Percentiles rank a stretch among this genome's conserved stretches.
phyloP scores from a whole-genome alignment of 495 filamentous ascomycete species.

The Penicillium odoratum region DNA sequence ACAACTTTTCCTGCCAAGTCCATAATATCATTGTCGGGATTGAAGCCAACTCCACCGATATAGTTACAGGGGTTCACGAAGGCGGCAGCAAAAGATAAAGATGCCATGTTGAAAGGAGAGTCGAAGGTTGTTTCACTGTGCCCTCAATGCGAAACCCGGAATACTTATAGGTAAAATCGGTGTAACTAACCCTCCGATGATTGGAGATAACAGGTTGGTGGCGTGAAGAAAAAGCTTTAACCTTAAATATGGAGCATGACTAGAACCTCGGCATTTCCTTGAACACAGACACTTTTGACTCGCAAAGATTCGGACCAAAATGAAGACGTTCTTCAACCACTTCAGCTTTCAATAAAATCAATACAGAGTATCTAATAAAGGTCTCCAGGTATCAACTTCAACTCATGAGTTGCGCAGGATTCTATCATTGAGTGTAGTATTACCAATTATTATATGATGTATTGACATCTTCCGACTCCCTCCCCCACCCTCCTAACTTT shows the following conservation, averaged over 20 bases:
- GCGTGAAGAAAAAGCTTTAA: not conserved
- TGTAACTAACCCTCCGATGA: slow-evolving; percentile 2
- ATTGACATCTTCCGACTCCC: no score
- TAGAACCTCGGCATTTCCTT: not conserved
- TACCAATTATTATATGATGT: no score
- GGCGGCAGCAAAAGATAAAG: slow-evolving; percentile 24
- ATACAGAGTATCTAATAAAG: not conserved
- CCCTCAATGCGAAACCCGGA: not conserved
- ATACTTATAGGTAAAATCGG: not conserved
- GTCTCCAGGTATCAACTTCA: no score
- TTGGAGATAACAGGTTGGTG: not conserved
- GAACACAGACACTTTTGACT: no score
- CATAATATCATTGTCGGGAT: slow-evolving; percentile 51
- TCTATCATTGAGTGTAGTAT: no score
- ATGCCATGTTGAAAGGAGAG: slow-evolving; percentile 16
- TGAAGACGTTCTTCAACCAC: not conserved
- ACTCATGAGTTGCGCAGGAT: no score
- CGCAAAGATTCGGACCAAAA: not conserved
- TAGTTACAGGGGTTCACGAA: slow-evolving; percentile 28
- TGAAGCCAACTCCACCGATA: slow-evolving; percentile 32
- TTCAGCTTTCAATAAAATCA: not conserved
- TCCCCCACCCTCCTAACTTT: no score
- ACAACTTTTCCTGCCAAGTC: slow-evolving; percentile 53
- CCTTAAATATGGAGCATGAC: not conserved
- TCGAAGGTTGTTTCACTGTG: not conserved